Percentiles rank a stretch among this genome's conserved stretches.
Conservation (phyloP, 1,284 basidiomycete species). For the Marasmius fiardii region DNA sequence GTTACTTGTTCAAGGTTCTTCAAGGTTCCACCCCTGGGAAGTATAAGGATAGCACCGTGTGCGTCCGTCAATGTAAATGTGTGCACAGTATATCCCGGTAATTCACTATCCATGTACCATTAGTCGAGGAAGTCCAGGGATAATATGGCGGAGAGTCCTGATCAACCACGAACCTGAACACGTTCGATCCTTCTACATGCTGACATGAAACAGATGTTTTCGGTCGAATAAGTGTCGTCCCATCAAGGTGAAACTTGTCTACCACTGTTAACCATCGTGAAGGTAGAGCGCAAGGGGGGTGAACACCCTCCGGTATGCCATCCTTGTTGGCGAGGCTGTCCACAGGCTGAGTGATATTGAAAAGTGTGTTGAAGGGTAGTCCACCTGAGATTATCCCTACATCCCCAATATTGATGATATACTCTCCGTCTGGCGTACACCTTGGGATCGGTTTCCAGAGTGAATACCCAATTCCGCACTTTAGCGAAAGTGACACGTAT, state of each 20-base stretch:
- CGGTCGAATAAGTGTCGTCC: not conserved
- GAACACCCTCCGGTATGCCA: too few species aligned
- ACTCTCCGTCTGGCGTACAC: not conserved
- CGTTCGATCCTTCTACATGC: not conserved
- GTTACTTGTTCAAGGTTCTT: not conserved
- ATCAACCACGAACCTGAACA: too few species aligned
- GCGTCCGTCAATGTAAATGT: too few species aligned
- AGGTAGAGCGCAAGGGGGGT: not conserved
- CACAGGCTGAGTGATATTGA: too few species aligned
- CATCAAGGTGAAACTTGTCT: not conserved
- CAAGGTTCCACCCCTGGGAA: not conserved
- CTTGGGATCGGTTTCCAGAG: not conserved
- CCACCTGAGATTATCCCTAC: not conserved
- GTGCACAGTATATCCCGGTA: too few species aligned
- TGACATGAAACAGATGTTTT: not conserved
- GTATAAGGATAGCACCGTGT: not conserved
- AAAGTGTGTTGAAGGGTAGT: too few species aligned
- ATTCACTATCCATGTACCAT: too few species aligned
- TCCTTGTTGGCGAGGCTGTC: too few species aligned
- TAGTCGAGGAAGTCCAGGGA: too few species aligned
- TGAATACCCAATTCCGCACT: not conserved
- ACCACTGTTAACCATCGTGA: not conserved
- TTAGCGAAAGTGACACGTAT: not conserved
- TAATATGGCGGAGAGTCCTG: too few species aligned
- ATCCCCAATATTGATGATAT: not conserved